Evolutionary conservation across 83 land plant genomes (phyloP), one percentile per base, ranked within the genome.

Genomic region (Diphasiastrum complanatum): DNA sequence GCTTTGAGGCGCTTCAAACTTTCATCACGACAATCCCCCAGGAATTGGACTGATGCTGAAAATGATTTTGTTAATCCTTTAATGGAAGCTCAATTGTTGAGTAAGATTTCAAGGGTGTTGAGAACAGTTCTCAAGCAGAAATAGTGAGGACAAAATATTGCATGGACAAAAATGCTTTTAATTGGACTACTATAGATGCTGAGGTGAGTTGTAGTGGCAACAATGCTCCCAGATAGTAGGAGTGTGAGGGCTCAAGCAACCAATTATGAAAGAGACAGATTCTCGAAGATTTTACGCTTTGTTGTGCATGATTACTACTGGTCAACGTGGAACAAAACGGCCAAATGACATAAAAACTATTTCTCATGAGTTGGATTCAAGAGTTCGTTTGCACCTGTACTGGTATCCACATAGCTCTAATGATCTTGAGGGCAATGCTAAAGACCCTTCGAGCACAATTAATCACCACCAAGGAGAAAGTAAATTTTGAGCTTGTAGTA

Each of bases 391-490:
- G 49, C 81, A 67, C 57, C 89, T 87, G 38, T 83, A 79, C 70
- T 82, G 75, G 86, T 83, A 81, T 51, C 81, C 92, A n/a, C 96
- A 90, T 20, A 69, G 80, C 35, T 52, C 72, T 53, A 78, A 78
- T 55, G 82, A 80, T 34, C 24, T 80, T 65, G 87, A 89, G 89
- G 91, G 85, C 79, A 18, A 75, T 89, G 8, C 26, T 89, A 69
- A 75, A 69, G 60, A 77, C 84, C 40, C 59, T 83, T 26, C 70
- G 76, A 59, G 72, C 84, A 32, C 77, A 76, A 40, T 85, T 89
- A 65, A 83, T 85, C 60, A 79, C 77, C 62, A 83, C 85, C 12
- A 89, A 89, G 58, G 91, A 85, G 62, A 80, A 70, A 51, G 85
- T 85, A 31, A 75, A 89, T 61, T 29, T 63, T 22, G 87, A 85